These are phyloP conservation scores for Arthroderma sp. DNA, from an alignment of 2,329 filamentous ascomycete genomes.

Conservation along the genomic window DNA sequence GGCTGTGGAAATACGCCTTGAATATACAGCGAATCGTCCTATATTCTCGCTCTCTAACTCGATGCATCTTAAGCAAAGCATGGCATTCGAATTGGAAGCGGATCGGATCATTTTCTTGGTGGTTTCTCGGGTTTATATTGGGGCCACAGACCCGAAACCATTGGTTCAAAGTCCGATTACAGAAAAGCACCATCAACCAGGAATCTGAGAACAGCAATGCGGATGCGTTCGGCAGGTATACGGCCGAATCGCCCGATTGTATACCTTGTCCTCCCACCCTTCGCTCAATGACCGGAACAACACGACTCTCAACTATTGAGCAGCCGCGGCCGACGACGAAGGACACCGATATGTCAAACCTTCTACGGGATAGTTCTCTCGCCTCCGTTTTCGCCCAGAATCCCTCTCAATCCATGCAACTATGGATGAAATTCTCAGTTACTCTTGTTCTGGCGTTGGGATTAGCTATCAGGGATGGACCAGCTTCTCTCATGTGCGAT, in stretches of 20 bases:
- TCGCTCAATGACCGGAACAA: no score
- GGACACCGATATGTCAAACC: neutral
- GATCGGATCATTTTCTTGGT: slow-evolving; percentile 23
- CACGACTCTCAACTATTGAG: no score
- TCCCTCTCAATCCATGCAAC: neutral
- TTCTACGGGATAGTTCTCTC: neutral
- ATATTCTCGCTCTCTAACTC: slow-evolving; percentile 12
- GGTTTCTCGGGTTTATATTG: slow-evolving; percentile 23
- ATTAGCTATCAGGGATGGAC: slow-evolving; percentile 35
- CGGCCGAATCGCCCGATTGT: no score
- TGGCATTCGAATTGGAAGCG: slow-evolving; percentile 21
- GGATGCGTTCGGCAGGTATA: no score
- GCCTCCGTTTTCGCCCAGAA: neutral
- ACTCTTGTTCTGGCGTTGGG: slow-evolving; percentile 36
- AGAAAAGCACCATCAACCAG: neutral
- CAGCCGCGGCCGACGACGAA: no score
- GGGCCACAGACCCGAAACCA: slow-evolving; percentile 10
- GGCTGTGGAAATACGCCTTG: neutral
- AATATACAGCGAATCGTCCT: neutral
- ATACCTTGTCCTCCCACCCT: no score
- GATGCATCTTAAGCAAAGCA: slow-evolving; percentile 21
- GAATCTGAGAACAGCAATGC: no score
- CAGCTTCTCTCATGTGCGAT: slow-evolving; percentile 18
- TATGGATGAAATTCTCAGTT: slow-evolving; percentile 36
- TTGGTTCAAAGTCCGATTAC: slow-evolving; percentile 7